These are phyloP conservation scores for Magnolia sinica DNA, from an alignment of 164 flowering plant species.

Conservation along the genomic window DNA sequence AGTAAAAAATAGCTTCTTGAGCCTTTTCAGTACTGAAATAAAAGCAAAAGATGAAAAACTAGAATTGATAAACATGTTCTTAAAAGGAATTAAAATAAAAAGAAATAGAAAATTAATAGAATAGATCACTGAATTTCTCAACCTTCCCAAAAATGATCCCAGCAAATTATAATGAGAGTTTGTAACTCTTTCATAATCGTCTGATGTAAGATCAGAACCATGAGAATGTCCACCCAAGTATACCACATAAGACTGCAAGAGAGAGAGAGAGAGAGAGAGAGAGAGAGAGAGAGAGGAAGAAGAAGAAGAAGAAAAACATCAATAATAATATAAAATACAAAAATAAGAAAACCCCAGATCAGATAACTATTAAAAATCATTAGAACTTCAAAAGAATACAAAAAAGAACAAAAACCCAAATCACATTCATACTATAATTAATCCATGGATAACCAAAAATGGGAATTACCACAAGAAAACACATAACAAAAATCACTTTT, in stretches of 20 bases:
- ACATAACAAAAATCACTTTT: no score
- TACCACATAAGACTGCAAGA: conserved; percentile 60
- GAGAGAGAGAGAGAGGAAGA: no score
- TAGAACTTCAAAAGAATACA: no score
- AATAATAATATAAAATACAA: no score
- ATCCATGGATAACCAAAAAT: no score
- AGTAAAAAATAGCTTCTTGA: conserved; percentile 46
- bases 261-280: not conserved
- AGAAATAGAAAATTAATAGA: not conserved
- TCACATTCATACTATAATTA: no score
- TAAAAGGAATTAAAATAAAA: not conserved
- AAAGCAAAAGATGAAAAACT: not conserved
- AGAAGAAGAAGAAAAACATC: not conserved
- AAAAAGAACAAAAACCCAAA: no score
- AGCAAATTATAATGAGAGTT: conserved; percentile 50
- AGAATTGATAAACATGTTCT: not conserved
- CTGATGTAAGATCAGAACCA: conserved; percentile 21
- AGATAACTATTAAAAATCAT: no score
- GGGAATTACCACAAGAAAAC: no score
- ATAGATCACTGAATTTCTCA: not conserved
- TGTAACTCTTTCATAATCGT: conserved; percentile 33
- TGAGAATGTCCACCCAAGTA: conserved; percentile 64
- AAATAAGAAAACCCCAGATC: no score
- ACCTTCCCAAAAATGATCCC: conserved; percentile 30
- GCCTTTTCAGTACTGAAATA: conserved; percentile 34